Percentiles rank a stretch among this genome's conserved stretches.
These are phyloP conservation scores for Lactarius deliciosus DNA, from an alignment of 768 basidiomycete species.

Conservation along the genomic window DNA sequence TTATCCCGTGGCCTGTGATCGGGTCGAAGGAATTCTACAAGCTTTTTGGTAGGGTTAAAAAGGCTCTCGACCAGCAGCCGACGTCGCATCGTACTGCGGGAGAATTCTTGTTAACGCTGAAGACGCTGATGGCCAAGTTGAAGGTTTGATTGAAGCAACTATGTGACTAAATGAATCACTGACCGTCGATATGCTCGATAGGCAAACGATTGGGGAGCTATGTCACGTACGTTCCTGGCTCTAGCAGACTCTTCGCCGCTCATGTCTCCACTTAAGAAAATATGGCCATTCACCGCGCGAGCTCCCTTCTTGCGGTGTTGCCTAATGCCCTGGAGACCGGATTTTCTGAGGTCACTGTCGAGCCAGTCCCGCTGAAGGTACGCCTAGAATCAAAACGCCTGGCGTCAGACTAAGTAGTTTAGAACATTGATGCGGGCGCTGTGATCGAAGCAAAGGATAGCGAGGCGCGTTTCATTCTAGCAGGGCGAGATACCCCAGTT, in stretches of 20 bases:
- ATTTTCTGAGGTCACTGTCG: conserved; percentile 44
- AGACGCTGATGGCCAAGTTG: conserved; percentile 66
- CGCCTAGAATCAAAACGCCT: neutral
- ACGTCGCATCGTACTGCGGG: conserved; percentile 53
- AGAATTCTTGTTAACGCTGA: conserved; percentile 56
- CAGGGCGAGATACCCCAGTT: neutral
- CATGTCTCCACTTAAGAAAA: conserved; percentile 39
- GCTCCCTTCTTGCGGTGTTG: conserved; percentile 40
- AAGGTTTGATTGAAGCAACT: conserved; percentile 43
- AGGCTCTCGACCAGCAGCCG: conserved; percentile 48
- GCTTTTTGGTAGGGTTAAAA: conserved; percentile 49
- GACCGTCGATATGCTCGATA: conserved; percentile 26
- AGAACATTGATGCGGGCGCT: neutral
- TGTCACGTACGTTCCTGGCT: conserved; percentile 48
- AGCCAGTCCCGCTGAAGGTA: conserved; percentile 52
- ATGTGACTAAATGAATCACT: neutral
- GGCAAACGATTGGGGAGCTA: conserved; percentile 65
- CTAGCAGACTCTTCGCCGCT: neutral
- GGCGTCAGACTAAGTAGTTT: neutral
- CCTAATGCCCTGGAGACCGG: conserved; percentile 50
- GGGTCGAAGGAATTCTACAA: conserved; percentile 60
- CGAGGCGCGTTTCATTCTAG: neutral
- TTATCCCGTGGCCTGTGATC: conserved; percentile 68
- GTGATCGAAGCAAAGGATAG: neutral
- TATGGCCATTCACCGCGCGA: conserved; percentile 47